Evolutionary conservation across 495 filamentous ascomycete species (phyloP).

Genomic region (Entonaema liquescens): DNA sequence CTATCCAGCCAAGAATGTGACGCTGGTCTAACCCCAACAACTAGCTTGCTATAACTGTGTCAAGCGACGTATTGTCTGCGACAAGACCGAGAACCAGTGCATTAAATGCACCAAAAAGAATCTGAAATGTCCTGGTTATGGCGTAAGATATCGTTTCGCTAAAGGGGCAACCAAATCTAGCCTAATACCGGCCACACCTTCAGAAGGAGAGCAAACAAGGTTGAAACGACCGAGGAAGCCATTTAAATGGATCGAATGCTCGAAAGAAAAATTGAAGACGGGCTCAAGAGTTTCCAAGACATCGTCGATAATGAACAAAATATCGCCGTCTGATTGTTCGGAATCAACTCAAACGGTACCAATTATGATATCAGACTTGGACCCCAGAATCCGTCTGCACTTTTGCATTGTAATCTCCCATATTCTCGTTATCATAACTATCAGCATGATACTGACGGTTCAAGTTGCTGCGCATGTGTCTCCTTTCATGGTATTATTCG

Average conservation of each 20-base stretch:
- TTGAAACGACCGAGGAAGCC: not conserved
- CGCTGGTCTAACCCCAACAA: not conserved
- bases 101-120: conserved; percentile 19
- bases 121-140: conserved; percentile 18
- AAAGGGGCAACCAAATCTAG: conserved; percentile 12
- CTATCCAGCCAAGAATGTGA: not conserved
- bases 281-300: not conserved
- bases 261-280: not conserved
- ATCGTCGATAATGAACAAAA: not conserved
- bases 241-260: not conserved
- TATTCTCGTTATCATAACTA: not conserved
- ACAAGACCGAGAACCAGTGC: conserved; percentile 20
- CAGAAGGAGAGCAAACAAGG: not conserved
- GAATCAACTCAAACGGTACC: not conserved
- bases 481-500: conserved; percentile 18
- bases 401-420: not conserved
- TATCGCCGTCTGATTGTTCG: not conserved
- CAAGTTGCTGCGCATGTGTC: conserved; percentile 12
- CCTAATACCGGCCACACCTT: not conserved
- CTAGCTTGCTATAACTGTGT: conserved; percentile 24
- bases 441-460: not conserved
- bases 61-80: conserved; percentile 23
- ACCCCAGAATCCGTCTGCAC: not conserved
- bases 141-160: conserved; percentile 23
- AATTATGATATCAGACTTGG: not conserved